These are phyloP conservation scores for Scenedesmus sp. DNA, from an alignment of 163 green algal species.

Conservation along the genomic window DNA sequence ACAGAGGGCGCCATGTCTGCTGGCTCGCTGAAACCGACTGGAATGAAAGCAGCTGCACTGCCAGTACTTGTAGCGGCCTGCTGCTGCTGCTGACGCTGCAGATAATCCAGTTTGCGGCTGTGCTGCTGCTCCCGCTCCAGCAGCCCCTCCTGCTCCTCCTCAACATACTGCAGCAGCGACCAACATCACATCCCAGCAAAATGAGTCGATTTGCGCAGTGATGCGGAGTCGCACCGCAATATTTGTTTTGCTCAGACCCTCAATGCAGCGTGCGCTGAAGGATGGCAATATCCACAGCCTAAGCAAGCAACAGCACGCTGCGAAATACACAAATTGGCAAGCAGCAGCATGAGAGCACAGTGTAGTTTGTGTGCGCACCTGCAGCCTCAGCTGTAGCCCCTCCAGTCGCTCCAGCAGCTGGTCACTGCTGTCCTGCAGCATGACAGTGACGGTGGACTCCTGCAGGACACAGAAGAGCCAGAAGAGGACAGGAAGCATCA, in stretches of 20 bases:
- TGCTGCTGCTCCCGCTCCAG: neutral
- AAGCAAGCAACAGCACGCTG: neutral
- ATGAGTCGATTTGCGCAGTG: neutral
- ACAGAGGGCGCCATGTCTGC: neutral
- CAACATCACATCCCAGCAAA: neutral
- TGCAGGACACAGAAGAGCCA: neutral
- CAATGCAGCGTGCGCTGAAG: neutral
- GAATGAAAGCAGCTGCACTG: neutral
- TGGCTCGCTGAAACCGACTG: neutral
- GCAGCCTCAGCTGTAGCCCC: constrained; percentile 35
- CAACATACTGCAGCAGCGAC: constrained; percentile 7
- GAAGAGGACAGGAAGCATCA: neutral
- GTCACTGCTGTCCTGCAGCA: constrained; percentile 24
- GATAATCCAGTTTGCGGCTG: neutral
- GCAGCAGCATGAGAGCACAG: neutral
- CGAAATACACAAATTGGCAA: neutral
- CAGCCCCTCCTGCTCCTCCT: constrained; percentile 30
- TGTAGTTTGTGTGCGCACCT: neutral
- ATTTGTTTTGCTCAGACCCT: neutral
- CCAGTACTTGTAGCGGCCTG: neutral
- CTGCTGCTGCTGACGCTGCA: constrained; percentile 19
- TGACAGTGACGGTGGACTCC: neutral
- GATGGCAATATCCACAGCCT: neutral
- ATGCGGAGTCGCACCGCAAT: neutral
- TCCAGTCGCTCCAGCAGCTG: neutral